Conservation (phyloP, 2,329 filamentous ascomycete species). For the Penicillium sclerotiorum region DNA sequence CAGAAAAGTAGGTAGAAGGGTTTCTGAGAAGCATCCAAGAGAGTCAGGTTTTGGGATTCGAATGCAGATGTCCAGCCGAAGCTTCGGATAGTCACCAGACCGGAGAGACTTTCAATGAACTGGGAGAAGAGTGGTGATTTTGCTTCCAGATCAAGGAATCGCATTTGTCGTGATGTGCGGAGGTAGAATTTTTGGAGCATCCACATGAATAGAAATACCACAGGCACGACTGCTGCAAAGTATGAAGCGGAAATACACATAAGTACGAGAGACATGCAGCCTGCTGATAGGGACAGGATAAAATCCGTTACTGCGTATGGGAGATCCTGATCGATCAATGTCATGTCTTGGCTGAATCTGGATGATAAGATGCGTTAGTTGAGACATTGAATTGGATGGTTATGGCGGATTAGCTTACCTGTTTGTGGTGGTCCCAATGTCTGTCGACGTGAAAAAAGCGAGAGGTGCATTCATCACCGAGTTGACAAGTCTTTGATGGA, state of each 20-base stretch:
- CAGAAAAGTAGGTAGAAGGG: conserved; percentile 26
- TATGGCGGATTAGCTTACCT: conserved; percentile 4
- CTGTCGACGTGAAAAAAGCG: conserved; percentile 3
- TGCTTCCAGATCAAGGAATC: conserved; percentile 22
- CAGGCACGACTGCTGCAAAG: conserved; percentile 1
- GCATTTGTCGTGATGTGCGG: conserved; percentile 18
- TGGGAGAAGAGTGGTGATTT: conserved; percentile 17
- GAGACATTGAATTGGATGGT: background rate
- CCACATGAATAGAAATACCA: conserved; percentile 1
- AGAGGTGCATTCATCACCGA: conserved; percentile 4
- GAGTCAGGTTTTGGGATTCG: background rate
- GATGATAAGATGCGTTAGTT: background rate
- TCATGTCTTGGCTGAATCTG: conserved; percentile 10
- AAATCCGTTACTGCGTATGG: background rate
- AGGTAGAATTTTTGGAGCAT: conserved; percentile 10
- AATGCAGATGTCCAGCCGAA: conserved; percentile 13
- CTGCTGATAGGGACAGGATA: background rate
- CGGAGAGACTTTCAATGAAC: conserved; percentile 14
- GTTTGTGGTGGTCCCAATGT: conserved; percentile 4
- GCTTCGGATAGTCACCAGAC: conserved; percentile 18
- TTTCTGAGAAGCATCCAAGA: conserved; percentile 19
- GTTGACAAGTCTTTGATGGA: background rate
- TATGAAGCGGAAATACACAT: conserved; percentile 3
- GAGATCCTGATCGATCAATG: conserved; percentile 3
- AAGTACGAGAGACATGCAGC: background rate